A percentile compares a stretch with the other conserved stretches of the same genome.
Conservation (phyloP, 129 eudicot genomes). For the Escallonia herrerae region DNA sequence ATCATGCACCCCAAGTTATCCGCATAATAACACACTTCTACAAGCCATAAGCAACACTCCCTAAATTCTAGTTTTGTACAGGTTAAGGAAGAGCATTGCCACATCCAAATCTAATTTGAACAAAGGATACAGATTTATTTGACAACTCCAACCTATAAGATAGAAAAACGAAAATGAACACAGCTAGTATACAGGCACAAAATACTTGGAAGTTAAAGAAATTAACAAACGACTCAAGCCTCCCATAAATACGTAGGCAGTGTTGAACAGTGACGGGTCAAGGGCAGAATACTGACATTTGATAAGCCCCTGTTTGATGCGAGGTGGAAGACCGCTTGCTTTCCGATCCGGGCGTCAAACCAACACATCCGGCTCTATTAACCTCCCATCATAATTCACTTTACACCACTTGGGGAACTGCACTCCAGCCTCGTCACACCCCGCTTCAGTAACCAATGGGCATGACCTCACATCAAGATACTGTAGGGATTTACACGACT, state of each 20-base stretch:
- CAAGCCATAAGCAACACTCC: too few relatives aligned
- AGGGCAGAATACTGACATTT: background rate
- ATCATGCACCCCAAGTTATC: too few relatives aligned
- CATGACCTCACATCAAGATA: conserved; percentile 89
- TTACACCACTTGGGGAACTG: conserved; percentile 69
- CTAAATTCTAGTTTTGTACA: too few relatives aligned
- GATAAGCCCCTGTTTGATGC: background rate
- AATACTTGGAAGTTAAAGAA: background rate
- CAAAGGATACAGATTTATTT: background rate
- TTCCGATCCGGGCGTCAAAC: conserved; percentile 18
- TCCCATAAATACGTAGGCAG: background rate
- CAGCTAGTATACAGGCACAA: too few relatives aligned
- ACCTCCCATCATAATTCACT: conserved; percentile 72
- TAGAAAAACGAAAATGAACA: background rate
- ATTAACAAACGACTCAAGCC: too few relatives aligned
- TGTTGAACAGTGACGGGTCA: background rate
- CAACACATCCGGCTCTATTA: conserved; percentile 72
- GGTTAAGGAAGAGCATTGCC: too few relatives aligned
- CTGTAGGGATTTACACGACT: conserved; percentile 55
- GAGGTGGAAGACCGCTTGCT: too few relatives aligned
- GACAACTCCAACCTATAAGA: background rate
- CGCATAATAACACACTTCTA: too few relatives aligned
- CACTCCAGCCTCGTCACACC: conserved; percentile 78
- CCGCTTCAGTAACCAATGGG: conserved; percentile 61
- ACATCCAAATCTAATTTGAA: background rate